A percentile compares a stretch with the other conserved stretches of the same genome.
These are phyloP conservation scores for Heritiera littoralis DNA, from an alignment of 345 rosid genomes.

Conservation along the genomic window DNA sequence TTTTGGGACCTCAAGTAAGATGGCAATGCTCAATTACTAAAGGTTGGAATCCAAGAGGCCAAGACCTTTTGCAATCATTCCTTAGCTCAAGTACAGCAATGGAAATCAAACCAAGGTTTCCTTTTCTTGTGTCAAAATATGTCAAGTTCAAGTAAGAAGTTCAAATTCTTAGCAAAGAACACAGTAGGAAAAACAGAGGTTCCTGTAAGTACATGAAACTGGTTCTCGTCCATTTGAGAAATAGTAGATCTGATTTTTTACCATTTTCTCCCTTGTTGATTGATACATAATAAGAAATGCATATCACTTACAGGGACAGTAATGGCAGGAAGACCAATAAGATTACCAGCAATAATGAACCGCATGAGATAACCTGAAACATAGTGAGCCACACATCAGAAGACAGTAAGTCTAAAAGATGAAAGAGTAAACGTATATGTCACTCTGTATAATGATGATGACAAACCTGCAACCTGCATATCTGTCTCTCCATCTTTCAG, in stretches of 20 bases:
- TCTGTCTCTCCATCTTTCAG: constrained; percentile 76
- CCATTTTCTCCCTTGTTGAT: not conserved
- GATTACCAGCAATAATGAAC: constrained; percentile 61
- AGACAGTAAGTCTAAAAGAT: not conserved
- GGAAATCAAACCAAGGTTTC: not conserved
- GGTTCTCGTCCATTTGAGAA: not conserved
- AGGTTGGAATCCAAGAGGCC: not conserved
- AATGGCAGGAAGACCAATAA: constrained; percentile 83
- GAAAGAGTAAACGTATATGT: not conserved
- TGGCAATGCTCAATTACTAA: not conserved
- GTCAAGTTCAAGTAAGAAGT: not conserved
- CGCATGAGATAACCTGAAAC: constrained; percentile 73
- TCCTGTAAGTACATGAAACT: not conserved
- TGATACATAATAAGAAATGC: not conserved
- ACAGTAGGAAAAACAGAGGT: not conserved
- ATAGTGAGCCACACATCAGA: not conserved
- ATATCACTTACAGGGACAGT: constrained; percentile 65
- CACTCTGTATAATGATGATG: not conserved
- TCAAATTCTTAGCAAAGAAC: not conserved
- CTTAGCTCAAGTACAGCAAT: not conserved
- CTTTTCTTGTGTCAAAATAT: not conserved
- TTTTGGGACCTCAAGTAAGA: not conserved
- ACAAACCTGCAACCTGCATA: constrained; percentile 64
- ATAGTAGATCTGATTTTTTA: not conserved
- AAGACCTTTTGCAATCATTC: not conserved